Conservation (phyloP, 495 filamentous ascomycete species). For the Schizothecium vesticola region DNA sequence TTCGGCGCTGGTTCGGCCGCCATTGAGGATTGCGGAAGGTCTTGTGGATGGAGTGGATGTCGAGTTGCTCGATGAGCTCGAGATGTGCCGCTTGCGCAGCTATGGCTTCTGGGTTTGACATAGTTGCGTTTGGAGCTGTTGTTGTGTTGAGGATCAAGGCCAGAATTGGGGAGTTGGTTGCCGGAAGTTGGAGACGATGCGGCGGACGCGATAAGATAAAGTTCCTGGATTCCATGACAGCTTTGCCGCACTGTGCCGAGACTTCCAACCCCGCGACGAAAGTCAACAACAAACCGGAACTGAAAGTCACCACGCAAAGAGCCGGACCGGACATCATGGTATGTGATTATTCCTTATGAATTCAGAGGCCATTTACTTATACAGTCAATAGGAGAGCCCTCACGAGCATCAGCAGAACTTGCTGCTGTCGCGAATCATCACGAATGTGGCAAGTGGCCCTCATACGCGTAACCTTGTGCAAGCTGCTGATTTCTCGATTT, state of each 20-base stretch:
- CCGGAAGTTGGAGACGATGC: background rate
- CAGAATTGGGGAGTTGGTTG: background rate
- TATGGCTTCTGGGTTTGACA: constrained; percentile 30
- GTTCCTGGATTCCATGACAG: background rate
- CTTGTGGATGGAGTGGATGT: constrained; percentile 74
- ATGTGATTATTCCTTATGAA: background rate
- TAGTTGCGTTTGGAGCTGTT: constrained; percentile 16
- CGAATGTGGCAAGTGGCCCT: constrained; percentile 67
- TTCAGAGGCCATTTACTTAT: background rate
- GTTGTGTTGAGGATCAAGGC: background rate
- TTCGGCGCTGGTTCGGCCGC: constrained; percentile 88
- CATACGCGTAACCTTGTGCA: background rate
- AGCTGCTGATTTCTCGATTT: background rate
- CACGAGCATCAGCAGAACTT: constrained; percentile 97
- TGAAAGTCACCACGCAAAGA: background rate
- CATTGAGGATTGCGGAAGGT: constrained; percentile 84
- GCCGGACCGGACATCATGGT: background rate
- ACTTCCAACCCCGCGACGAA: background rate
- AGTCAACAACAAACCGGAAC: background rate
- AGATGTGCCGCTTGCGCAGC: constrained; percentile 47
- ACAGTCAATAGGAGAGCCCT: constrained; percentile 68
- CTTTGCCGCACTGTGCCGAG: background rate
- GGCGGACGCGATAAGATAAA: background rate
- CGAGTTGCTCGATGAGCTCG: constrained; percentile 73
- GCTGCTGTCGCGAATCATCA: constrained; percentile 90